These are phyloP conservation scores for Mentha longifolia DNA, from an alignment of 257 asterid genomes.

Conservation along the genomic window DNA sequence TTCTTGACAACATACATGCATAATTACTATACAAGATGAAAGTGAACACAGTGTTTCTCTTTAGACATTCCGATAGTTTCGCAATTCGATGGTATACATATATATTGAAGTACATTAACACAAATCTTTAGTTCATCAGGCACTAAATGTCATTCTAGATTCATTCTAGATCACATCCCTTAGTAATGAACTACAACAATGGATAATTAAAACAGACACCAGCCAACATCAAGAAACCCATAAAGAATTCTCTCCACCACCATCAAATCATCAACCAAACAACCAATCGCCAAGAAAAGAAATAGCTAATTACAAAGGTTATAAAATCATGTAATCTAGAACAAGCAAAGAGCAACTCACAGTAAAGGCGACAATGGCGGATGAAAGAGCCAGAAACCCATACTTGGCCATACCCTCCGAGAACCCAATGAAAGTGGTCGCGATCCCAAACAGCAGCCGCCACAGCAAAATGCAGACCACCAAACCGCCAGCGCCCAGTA, in stretches of 20 bases:
- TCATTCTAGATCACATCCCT: background rate
- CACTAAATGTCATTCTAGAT: background rate
- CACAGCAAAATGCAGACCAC: conserved; percentile 81
- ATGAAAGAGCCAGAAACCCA: conserved; percentile 92
- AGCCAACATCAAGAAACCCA: background rate
- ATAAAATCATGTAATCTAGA: conserved; percentile 1
- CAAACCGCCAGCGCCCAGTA: conserved; percentile 79
- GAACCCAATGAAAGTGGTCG: conserved; percentile 69
- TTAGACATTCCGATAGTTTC: background rate
- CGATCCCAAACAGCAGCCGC: conserved; percentile 89
- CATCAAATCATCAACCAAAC: conserved; percentile 25
- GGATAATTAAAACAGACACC: conserved; percentile 11
- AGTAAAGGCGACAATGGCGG: conserved; percentile 82
- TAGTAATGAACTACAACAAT: background rate
- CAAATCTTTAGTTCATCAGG: background rate
- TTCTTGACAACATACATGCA: background rate
- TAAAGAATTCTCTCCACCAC: background rate
- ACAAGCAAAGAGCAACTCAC: conserved; percentile 60
- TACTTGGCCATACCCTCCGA: conserved; percentile 98
- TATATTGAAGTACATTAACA: conserved; percentile 5
- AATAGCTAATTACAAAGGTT: background rate
- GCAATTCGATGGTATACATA: background rate
- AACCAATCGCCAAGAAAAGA: conserved; percentile 10
- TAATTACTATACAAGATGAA: background rate
- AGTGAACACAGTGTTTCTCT: conserved; percentile 2